Base-by-base conservation (phyloP, 164 flowering plant genomes). In the Nelumbo lutea region DNA sequence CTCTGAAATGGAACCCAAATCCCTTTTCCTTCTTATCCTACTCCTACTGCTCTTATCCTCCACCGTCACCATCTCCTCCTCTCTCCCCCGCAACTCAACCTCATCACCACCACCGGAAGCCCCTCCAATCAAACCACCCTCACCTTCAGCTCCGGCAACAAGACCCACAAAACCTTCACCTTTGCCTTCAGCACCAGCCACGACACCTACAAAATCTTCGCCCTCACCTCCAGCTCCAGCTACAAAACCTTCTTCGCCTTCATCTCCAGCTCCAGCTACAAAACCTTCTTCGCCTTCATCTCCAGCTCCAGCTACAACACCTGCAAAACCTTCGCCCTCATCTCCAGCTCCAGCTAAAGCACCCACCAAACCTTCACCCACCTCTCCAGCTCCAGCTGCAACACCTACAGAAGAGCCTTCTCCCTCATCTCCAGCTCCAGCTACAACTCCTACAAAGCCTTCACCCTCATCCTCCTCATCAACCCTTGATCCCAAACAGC, bases 401-500 rank as follows among this genome's bases (percentile, higher is more conserved):
- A 57, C 79, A 43, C 5, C 70, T 58, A 39, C 71, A 42, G 2
- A 68, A n/a, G 67, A 27, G 66, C 53, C 64, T 42, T 10, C 77
- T 52, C 43, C 78, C 14, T 46, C 72, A 9, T n/a, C 63, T 15
- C 47, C 68, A 45, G 38, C 79, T 10, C 38, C 69, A 2, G 50
- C 72, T 44, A 38, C 78, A 3, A 15, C 74, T 27, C 63, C 73
- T 42, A 27, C 63, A 11, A 68, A 48, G 2, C 65, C 76, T 38
- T 9, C 77, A 51, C 39, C 27, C 11, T 64, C 67, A 43, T 69
- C 83, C 42, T 46, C 81, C 0, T 42, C 79, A 3, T 77, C 89
- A 48, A 70, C 88, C 0, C 84, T 95, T 8, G 97, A 95, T 79
- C 97, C 98, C 6, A 89, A 91, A 59, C 97, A 95, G 61, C 76